These are phyloP conservation scores for Trichosporon coremiiforme DNA, from an alignment of 1,284 basidiomycete genomes.

Conservation along the genomic window DNA sequence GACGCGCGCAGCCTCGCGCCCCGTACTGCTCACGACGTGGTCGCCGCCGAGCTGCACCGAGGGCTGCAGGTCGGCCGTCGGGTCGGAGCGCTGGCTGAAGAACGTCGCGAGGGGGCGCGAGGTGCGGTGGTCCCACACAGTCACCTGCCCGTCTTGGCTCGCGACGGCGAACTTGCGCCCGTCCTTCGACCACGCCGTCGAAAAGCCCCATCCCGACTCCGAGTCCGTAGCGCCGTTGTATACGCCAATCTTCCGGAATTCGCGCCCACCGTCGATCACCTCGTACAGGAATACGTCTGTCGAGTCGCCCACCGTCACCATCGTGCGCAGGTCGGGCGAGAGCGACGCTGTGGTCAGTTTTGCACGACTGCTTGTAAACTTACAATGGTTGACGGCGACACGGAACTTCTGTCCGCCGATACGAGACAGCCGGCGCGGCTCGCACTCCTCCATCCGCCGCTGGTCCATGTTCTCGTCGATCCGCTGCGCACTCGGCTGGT, in stretches of 20 bases:
- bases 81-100: constrained; percentile 36
- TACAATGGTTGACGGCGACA: constrained; percentile 55
- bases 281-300: constrained; percentile 55
- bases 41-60: constrained; percentile 3
- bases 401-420: constrained; percentile 50
- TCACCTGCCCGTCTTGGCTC: constrained; percentile 56
- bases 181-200: constrained; percentile 55
- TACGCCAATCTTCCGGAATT: constrained; percentile 50
- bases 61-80: not conserved
- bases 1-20: constrained; percentile 53
- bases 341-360: constrained; percentile 45
- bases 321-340: constrained; percentile 52
- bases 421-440: constrained; percentile 39
- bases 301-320: constrained; percentile 56
- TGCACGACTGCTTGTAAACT: constrained; percentile 26
- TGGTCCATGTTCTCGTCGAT: constrained; percentile 16
- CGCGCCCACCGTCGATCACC: constrained; percentile 50
- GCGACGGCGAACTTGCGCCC: constrained; percentile 57
- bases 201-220: constrained; percentile 40
- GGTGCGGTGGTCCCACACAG: constrained; percentile 56
- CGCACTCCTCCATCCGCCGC: constrained; percentile 4
- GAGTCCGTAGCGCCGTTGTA: constrained; percentile 54
- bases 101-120: constrained; percentile 53
- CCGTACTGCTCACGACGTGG: constrained; percentile 40
- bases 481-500: constrained; percentile 22